Base-by-base conservation (phyloP, 1,139 yeast genomes). In the Pichia norvegensis region DNA sequence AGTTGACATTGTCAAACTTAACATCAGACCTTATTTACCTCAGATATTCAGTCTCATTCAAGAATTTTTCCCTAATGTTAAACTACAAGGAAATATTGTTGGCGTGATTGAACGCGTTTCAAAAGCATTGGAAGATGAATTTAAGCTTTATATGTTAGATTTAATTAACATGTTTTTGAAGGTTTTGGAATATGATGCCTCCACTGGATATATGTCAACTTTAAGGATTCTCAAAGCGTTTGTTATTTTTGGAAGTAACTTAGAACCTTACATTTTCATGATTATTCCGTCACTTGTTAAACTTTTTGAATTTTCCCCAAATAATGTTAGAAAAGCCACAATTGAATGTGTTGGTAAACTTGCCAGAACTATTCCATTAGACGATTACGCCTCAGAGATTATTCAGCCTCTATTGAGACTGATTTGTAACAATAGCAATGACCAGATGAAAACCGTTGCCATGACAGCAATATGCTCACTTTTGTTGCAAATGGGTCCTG, bases 371-470 rank as follows among this genome's bases (percentile, higher is more conserved):
- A 84, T 90, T 4, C 76, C 81, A 54, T 67, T 94, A 49, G 81
- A 79, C 49, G 97, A 92, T 57, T 84, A 88, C 88, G 83, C 96
- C 0, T 85, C 97, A 2, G 71, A 96, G 53, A 85, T 92, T 40
- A 78, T 94, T 29, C 97, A 92, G 57, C 95, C 97, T 0, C 65
- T 94, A 17, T 67, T 90, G 11, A 68, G 97, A 47, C 83, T 88
- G 0, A 67, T 92, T 41, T 69, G 72, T 27, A 71, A 70, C 53
- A 71, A 67, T 13, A 57, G 55, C 22, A 76, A 73, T 50, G 84
- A 78, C n/a, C 95, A 82, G 36, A 65, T 90, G 16, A 56, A 55
- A 36, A 43, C 48, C 4, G 42, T 55, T 1, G 55, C 62, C 0
- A 78, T 92, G 73, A 88, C 85, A 53, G 85, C 97, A 0, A 67